phyloP scores from a whole-genome alignment of 192 early-diverging fungal species.

The Podila epigama region DNA sequence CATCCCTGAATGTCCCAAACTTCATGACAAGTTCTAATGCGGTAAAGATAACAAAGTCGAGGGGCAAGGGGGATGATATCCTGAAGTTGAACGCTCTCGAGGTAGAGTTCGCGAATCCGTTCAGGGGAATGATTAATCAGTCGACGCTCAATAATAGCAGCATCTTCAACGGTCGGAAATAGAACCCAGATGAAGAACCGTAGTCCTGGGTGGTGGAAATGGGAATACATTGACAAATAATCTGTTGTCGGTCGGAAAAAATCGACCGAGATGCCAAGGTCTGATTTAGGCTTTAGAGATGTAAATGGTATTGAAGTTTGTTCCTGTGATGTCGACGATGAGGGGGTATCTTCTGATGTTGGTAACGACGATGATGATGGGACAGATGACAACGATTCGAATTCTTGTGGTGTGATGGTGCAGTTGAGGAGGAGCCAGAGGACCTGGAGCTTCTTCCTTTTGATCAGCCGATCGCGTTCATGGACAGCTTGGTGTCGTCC shows the following conservation, averaged over 20 bases:
- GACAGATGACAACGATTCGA: not conserved
- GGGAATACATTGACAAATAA: slow-evolving; percentile 32
- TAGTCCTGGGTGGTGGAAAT: slow-evolving; percentile 34
- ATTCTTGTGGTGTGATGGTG: slow-evolving; percentile 32
- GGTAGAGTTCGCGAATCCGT: slow-evolving; percentile 33
- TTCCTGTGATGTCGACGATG: not conserved
- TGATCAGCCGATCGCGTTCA: slow-evolving; percentile 31
- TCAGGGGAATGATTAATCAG: slow-evolving; percentile 29
- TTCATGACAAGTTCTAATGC: slow-evolving; percentile 40
- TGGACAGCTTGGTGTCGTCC: slow-evolving; percentile 26
- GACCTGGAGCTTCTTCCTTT: slow-evolving; percentile 38
- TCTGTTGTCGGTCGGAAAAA: slow-evolving; percentile 33
- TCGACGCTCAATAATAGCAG: slow-evolving; percentile 22
- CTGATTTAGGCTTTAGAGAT: not conserved
- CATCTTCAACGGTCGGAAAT: slow-evolving; percentile 21
- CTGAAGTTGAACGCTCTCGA: slow-evolving; percentile 42
- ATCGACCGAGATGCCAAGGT: slow-evolving; percentile 13
- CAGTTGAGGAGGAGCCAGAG: slow-evolving; percentile 42
- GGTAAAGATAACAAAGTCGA: slow-evolving; percentile 4
- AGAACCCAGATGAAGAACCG: slow-evolving; percentile 24
- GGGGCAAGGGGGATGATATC: slow-evolving; percentile 17
- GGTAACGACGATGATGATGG: not conserved
- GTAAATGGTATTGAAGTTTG: slow-evolving; percentile 1
- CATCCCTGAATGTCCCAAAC: slow-evolving; percentile 28
- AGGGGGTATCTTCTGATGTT: not conserved